A percentile compares a stretch with the other conserved stretches of the same genome.
Evolutionary conservation across 164 flowering plant genomes (phyloP).

Genomic region (Aristolochia fimbriata): DNA sequence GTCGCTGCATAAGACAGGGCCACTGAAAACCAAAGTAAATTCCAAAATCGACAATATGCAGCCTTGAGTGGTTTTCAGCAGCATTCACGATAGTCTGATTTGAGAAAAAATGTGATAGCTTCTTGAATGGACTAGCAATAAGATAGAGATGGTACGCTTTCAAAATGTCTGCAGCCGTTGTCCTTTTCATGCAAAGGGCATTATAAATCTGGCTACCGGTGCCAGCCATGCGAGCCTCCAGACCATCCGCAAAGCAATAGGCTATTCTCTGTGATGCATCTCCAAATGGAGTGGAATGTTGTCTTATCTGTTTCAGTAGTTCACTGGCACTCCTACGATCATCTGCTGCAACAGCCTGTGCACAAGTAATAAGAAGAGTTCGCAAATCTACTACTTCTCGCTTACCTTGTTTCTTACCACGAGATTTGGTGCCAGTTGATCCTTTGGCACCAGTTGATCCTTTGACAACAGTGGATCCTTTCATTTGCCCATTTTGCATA

Average conservation of each 20-base stretch:
- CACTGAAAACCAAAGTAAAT: conserved; percentile 87
- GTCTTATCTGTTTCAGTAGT: conserved; percentile 62
- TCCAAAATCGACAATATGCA: conserved; percentile 84
- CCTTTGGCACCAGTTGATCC: conserved; percentile 35
- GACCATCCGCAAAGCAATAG: conserved; percentile 64
- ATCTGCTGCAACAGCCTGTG: conserved; percentile 78
- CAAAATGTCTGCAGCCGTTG: conserved; percentile 53
- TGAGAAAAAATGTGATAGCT: conserved; percentile 45
- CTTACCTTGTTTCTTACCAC: conserved; percentile 50
- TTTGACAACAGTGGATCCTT: conserved; percentile 31
- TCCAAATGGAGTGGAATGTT: conserved; percentile 70
- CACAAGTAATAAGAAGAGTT: conserved; percentile 64
- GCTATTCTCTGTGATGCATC: conserved; percentile 77
- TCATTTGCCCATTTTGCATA: conserved; percentile 26
- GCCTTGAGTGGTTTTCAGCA: conserved; percentile 27
- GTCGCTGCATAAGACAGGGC: conserved; percentile 68
- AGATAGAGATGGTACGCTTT: conserved; percentile 64
- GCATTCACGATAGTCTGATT: conserved; percentile 36
- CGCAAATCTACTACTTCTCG: conserved; percentile 70
- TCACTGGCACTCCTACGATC: conserved; percentile 56
- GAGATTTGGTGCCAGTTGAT: conserved; percentile 33
- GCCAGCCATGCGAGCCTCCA: conserved; percentile 86
- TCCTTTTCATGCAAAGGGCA: conserved; percentile 38
- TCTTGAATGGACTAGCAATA: conserved; percentile 74
- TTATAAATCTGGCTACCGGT: conserved; percentile 71